These are phyloP conservation scores for Boletus bicolor DNA, from an alignment of 768 basidiomycete genomes.

Conservation along the genomic window DNA sequence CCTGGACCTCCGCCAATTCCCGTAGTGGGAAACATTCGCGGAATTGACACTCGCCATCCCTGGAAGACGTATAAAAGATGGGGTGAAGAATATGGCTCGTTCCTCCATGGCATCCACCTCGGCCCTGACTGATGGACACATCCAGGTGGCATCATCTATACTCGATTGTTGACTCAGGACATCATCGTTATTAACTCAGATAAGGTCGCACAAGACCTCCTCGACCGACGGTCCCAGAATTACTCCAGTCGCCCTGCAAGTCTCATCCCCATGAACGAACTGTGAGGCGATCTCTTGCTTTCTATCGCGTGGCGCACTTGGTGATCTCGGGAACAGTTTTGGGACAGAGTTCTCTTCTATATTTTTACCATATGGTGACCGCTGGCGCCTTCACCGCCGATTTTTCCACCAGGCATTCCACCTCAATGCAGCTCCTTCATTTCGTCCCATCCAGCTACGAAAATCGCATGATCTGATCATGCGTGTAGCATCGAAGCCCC, in stretches of 20 bases:
- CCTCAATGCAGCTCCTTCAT: conserved; percentile 25
- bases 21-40: conserved; percentile 18
- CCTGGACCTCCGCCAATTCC: conserved; percentile 24
- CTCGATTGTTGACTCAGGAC: conserved; percentile 22
- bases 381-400: conserved; percentile 30
- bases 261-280: conserved; percentile 14
- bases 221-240: conserved; percentile 19
- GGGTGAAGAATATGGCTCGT: conserved; percentile 20
- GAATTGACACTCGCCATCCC: conserved; percentile 17
- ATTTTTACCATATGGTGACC: conserved; percentile 28
- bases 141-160: conserved; percentile 23
- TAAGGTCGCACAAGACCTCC: conserved; percentile 22
- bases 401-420: conserved; percentile 38
- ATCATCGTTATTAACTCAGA: conserved; percentile 28
- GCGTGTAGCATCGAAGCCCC: conserved; percentile 23
- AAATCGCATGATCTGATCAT: conserved; percentile 32
- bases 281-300: conserved; percentile 10
- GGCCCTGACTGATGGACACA: not conserved
- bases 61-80: conserved; percentile 24
- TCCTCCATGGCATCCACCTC: not conserved
- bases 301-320: not conserved
- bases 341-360: conserved; percentile 24
- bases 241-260: conserved; percentile 26
- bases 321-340: conserved; percentile 11
- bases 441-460: conserved; percentile 32